Evolutionary conservation across 345 rosid genomes (phyloP), one percentile per base, ranked within the genome.

Genomic region (Euphorbia pulcherrima): DNA sequence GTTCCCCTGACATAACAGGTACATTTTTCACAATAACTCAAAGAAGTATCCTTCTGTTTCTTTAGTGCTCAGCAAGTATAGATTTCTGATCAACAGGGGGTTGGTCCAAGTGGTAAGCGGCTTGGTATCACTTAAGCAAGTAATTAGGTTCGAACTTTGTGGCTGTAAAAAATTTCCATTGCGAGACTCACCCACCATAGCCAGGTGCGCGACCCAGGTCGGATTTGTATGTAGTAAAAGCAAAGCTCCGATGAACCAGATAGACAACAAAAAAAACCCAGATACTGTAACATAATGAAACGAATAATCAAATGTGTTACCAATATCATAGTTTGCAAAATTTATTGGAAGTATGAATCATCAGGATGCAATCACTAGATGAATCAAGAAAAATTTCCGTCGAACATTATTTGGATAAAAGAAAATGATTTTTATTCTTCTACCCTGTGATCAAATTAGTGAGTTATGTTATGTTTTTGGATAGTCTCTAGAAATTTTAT

Each of bases 1-100:
- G 77, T 56, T 78, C 80, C 14, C 83, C 88, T 21, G 86, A 77
- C 72, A 41, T 75, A 23, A 33, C 80, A 21, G 86, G 89, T 85
- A 75, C 17, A 8, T 21, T 60, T 33, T 54, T 30, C 52, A 41
- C 35, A 44, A 44, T 63, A 44, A 13, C 35, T 63, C 59, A 50
- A 44, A 50, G 8, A 33, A 59, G 35, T 54, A 57, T 28, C 13
- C 8, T 64, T 66, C 23, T 58, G 23, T 50, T 50, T 50, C 21
- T 50, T 50, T 17, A 30, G 30, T 46, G 29, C 39, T 20, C 44
- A 20, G 21, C 35, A 27, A 28, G 12, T 58, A 8, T 8, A 16
- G 8, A 29, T 52, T n/a, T n/a, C n/a, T n/a, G n/a, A n/a, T n/a
- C n/a, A n/a, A n/a, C n/a, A n/a, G n/a, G n/a, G n/a, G n/a, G n/a